Base-by-base conservation (phyloP, 1,284 basidiomycete genomes). In the Wallemia ichthyophaga region DNA sequence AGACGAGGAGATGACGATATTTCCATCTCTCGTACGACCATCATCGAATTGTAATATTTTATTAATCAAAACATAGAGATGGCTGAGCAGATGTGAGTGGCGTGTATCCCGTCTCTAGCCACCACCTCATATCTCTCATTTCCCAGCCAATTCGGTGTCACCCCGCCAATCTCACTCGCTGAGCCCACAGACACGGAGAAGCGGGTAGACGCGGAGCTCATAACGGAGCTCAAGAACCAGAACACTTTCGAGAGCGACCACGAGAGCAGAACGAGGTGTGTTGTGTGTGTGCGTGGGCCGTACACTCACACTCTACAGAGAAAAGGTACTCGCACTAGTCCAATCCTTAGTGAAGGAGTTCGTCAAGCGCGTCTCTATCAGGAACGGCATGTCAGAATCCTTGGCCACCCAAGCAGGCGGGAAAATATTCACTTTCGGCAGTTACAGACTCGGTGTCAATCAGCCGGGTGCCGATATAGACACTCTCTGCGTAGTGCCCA, bases 391-490 rank as follows among this genome's bases (percentile, higher is more conserved):
- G 62, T 89, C 88, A 24, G 88, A 95, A 66, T 73, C 82, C 56
- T 81, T 85, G 1, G 88, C 89, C 19, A 78, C 72, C 58, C 78
- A 82, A 59, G 85, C 91, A 2, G 94, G 92, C 61, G 94, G 92
- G 63, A 92, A 96, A 73, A 96, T 99, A 68, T 99, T 91, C 70
- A 96, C 94, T 1, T 99, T 95, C 69, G 92, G 94, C 33, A 94
- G 89, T 58, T 92, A 92, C 59, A 72, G 74, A 64, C 74, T 99
- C 54, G 92, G 92, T 60, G 92, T 98, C 17, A 94, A 98, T 70
- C 87, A 87, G 15, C 92, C 94, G 31, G 86, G 88, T 9, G 78
- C 83, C 56, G 92, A 98, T 79, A 96, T 99, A 69, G 92, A 99
- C 73, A 96, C 91, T n/a, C 75, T 99, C 31, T 89, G 89, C 69